These are phyloP conservation scores for Podaxis sp. DNA, from an alignment of 768 basidiomycete genomes.

Conservation along the genomic window DNA sequence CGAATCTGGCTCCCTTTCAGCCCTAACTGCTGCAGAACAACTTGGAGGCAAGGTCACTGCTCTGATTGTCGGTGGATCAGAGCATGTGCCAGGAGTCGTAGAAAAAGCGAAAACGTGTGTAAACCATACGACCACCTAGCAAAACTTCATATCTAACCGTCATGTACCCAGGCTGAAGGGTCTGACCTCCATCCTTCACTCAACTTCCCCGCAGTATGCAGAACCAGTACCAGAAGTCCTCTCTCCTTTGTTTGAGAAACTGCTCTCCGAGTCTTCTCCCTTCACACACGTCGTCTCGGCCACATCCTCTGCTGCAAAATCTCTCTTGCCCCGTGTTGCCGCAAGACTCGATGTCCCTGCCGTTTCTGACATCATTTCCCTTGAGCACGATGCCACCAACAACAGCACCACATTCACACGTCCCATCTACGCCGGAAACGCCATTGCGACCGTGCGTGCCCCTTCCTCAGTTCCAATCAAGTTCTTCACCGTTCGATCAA, in stretches of 20 bases:
- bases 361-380: slow-evolving; percentile 84
- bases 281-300: slow-evolving; percentile 93
- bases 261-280: slow-evolving; percentile 55
- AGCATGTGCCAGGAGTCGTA: slow-evolving; percentile 60
- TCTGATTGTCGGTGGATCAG: slow-evolving; percentile 64
- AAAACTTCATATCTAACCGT: slow-evolving; percentile 11
- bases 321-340: slow-evolving; percentile 88
- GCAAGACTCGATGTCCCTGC: slow-evolving; percentile 87
- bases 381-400: slow-evolving; percentile 66
- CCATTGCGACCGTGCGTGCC: slow-evolving; percentile 87
- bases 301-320: slow-evolving; percentile 90
- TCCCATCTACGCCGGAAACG: slow-evolving; percentile 97
- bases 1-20: slow-evolving; percentile 82
- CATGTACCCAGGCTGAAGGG: slow-evolving; percentile 53
- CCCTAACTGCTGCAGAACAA: slow-evolving; percentile 83
- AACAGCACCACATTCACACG: slow-evolving; percentile 85
- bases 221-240: slow-evolving; percentile 71
- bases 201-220: slow-evolving; percentile 65
- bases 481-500: slow-evolving; percentile 91
- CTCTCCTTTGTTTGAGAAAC: slow-evolving; percentile 75
- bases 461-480: slow-evolving; percentile 77
- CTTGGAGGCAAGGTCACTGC: slow-evolving; percentile 86
- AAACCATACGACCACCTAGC: slow-evolving; percentile 10
- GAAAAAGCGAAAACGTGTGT: slow-evolving; percentile 77
- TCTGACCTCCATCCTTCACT: slow-evolving; percentile 62